Conservation (phyloP, 2,329 filamentous ascomycete species). For the Aureobasidium sp. region DNA sequence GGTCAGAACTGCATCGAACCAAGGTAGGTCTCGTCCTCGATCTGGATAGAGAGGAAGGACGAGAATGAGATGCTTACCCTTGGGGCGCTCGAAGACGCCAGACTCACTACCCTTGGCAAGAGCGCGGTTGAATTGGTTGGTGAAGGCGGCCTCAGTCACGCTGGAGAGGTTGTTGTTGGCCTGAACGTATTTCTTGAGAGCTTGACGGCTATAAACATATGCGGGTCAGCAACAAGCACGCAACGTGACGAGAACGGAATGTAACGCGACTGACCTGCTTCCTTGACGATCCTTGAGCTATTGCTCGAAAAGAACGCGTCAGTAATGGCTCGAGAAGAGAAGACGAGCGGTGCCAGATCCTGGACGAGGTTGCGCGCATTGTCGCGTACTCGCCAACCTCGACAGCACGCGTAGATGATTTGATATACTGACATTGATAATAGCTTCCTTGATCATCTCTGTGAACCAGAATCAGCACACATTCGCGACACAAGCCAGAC, state of each 20-base stretch:
- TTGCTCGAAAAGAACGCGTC: conserved; percentile 39
- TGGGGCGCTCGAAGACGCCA: conserved; percentile 81
- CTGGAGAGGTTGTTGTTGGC: conserved; percentile 59
- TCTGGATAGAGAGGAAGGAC: background rate
- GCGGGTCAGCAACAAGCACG: conserved; percentile 29
- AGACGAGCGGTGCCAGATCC: background rate
- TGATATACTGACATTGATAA: conserved; percentile 59
- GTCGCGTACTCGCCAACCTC: background rate
- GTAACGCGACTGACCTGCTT: conserved; percentile 51
- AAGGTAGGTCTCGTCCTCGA: no score
- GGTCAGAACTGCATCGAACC: conserved; percentile 21
- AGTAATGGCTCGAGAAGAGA: conserved; percentile 30
- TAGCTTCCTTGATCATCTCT: conserved; percentile 70
- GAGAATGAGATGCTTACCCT: conserved; percentile 55
- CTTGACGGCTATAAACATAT: conserved; percentile 52
- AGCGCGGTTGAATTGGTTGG: conserved; percentile 78
- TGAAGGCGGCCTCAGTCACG: conserved; percentile 53
- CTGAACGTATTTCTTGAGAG: conserved; percentile 68
- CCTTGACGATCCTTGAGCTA: conserved; percentile 66
- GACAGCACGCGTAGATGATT: conserved; percentile 16
- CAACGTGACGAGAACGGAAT: conserved; percentile 25
- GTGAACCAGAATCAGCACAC: conserved; percentile 45
- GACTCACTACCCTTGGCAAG: conserved; percentile 76
- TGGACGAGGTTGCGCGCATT: background rate
- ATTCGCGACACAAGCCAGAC: conserved; percentile 39